Percentiles rank a stretch among this genome's conserved stretches.
Evolutionary conservation across 164 flowering plant genomes (phyloP).

Genomic region (Dillenia suffruticosa): DNA sequence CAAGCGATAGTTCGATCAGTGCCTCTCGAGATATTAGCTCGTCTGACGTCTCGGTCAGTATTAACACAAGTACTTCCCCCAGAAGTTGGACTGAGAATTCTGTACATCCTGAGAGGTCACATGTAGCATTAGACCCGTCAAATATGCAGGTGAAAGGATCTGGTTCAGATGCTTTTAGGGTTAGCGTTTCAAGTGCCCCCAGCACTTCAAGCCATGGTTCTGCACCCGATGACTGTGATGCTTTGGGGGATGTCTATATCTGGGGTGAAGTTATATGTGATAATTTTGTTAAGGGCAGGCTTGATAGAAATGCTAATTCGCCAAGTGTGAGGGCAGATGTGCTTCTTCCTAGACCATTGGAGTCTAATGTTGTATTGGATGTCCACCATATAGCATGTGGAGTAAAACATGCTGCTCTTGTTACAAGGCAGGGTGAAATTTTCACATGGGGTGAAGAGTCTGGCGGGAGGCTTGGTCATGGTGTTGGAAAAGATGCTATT

Average conservation of each 20-base stretch:
- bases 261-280: slow-evolving; percentile 81
- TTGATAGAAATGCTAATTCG: slow-evolving; percentile 36
- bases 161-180: slow-evolving; percentile 60
- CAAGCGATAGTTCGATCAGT: slow-evolving; percentile 53
- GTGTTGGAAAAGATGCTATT: slow-evolving; percentile 53
- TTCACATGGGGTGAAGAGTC: slow-evolving; percentile 89
- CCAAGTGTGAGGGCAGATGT: slow-evolving; percentile 47
- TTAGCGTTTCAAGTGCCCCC: slow-evolving; percentile 79
- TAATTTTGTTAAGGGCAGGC: slow-evolving; percentile 40
- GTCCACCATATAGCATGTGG: slow-evolving; percentile 80
- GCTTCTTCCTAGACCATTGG: slow-evolving; percentile 71
- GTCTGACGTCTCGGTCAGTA: slow-evolving; percentile 36
- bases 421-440: slow-evolving; percentile 76
- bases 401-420: slow-evolving; percentile 69
- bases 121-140: slow-evolving; percentile 52
- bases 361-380: slow-evolving; percentile 68
- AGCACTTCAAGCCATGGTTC: slow-evolving; percentile 92
- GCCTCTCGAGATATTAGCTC: slow-evolving; percentile 42
- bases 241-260: slow-evolving; percentile 72
- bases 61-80: slow-evolving; percentile 33
- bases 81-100: slow-evolving; percentile 41
- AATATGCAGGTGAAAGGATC: slow-evolving; percentile 72
- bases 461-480: slow-evolving; percentile 83
- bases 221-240: slow-evolving; percentile 73
- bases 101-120: slow-evolving; percentile 36